A percentile compares a stretch with the other conserved stretches of the same genome.
phyloP scores from a whole-genome alignment of 1,284 basidiomycete genomes.

The Melanopsichium pennsylvanicum region DNA sequence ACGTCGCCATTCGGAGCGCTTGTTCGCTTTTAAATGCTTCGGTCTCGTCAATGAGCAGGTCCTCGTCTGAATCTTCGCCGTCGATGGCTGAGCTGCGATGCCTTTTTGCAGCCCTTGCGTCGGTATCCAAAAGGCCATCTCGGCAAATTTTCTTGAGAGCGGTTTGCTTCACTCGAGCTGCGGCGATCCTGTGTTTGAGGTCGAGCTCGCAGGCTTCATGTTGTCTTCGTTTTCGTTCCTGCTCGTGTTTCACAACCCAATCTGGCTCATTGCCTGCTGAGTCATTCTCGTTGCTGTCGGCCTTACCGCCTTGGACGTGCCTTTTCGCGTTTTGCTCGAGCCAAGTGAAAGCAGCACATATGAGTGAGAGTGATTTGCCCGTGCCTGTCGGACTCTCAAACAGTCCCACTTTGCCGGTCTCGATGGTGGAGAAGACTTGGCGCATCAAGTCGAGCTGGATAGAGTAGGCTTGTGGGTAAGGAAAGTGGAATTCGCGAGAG shows the following conservation, averaged over 20 bases:
- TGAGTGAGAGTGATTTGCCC: constrained; percentile 67
- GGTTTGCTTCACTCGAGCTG: constrained; percentile 45
- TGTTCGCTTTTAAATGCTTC: constrained; percentile 12
- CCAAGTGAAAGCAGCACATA: constrained; percentile 67
- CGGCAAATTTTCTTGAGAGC: constrained; percentile 22
- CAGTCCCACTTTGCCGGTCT: constrained; percentile 77
- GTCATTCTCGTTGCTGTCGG: constrained; percentile 15
- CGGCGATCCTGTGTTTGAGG: constrained; percentile 59
- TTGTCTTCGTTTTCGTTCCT: constrained; percentile 55
- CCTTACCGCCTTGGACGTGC: constrained; percentile 17
- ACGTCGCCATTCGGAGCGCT: constrained; percentile 28
- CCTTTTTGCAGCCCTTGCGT: constrained; percentile 12
- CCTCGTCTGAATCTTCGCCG: constrained; percentile 39
- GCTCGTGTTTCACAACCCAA: constrained; percentile 67
- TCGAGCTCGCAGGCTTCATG: constrained; percentile 60
- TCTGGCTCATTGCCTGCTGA: constrained; percentile 61
- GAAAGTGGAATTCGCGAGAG: constrained; percentile 52
- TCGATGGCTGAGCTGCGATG: constrained; percentile 6
- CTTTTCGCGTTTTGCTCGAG: constrained; percentile 58
- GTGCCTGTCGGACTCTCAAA: constrained; percentile 69
- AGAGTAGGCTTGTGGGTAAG: constrained; percentile 73
- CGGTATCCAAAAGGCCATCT: constrained; percentile 6
- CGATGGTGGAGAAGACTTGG: constrained; percentile 82
- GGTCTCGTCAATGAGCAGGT: constrained; percentile 37
- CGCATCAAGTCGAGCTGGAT: constrained; percentile 91